Evolutionary conservation across 2,329 filamentous ascomycete species (phyloP), one percentile per base, ranked within the genome.

Genomic region (Thermothelomyces thermophilus): DNA sequence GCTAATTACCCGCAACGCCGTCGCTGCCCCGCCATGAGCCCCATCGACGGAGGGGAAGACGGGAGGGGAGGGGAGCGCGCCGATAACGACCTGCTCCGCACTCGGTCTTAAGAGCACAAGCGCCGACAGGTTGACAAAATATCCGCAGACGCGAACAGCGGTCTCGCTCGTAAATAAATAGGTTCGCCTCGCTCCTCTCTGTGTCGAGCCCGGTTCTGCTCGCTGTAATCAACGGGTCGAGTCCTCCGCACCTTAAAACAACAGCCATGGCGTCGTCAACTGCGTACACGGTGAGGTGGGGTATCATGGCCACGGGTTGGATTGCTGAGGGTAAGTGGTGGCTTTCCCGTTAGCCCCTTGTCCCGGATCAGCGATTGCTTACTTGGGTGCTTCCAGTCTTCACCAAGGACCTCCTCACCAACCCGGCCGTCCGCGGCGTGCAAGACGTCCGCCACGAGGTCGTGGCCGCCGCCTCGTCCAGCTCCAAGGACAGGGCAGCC

Each of bases 391-490:
- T 14, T 20, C 9, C 56, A 80, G 77, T 70, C 55, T 88, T 93
- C 70, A 79, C 83, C 61, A 83, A 84, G 68, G 90, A 95, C 64
- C 78, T 95, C 44, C 81, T 90, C 57, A 77, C 80, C 53, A 82
- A 91, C 67, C 85, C 90, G 14, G 72, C 76, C 35, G 73, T 74
- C 41, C 86, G 90, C 58, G 78, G 77, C 44, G 85, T 86, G 46
- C 70, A 73, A 52, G 86, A 94, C 60, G 75, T 95, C 55, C 77
- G 78, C 49, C 90, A 95, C 70, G 80, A 82, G 59, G 77, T 95
- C 41, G 80, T 84, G 17, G 90, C 88, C 19, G 89, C 86, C 5
- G 86, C 88, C 19, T 93, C 88, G 1, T 93, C 88, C 4, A 82
- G 79, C 35, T 88, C 86, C 41, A 74, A 77, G 55, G 73, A 79